Evolutionary conservation across 257 asterid species (phyloP).

Genomic region (Solanum rostratum): DNA sequence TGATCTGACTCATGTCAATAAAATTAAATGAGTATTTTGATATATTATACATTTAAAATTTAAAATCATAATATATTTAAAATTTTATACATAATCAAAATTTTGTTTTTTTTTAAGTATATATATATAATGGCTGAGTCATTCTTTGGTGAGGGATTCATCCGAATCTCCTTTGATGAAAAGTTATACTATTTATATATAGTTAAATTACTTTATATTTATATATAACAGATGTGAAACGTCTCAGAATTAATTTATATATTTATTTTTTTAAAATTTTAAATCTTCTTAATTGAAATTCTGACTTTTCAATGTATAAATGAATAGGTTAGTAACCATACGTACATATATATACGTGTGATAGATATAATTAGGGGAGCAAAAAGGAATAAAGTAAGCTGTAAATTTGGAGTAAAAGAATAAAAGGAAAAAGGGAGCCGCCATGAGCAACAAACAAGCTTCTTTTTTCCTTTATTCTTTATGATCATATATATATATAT

Average conservation of each 20-base stretch:
- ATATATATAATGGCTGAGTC: too few species aligned
- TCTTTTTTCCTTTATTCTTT: not conserved
- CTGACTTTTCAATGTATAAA: too few species aligned
- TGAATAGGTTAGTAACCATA: not conserved
- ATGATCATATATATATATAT: not conserved
- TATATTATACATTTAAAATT: not conserved
- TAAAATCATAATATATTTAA: not conserved
- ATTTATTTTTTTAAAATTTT: too few species aligned
- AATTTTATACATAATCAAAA: not conserved
- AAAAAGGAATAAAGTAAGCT: not conserved
- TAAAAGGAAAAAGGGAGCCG: conserved; percentile 26
- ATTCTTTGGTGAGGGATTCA: too few species aligned
- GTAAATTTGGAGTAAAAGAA: not conserved
- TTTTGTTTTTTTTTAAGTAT: not conserved
- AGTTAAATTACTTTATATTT: too few species aligned
- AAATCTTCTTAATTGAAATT: too few species aligned
- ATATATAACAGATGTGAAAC: too few species aligned
- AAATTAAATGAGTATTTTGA: not conserved
- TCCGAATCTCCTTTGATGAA: too few species aligned
- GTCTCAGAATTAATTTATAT: too few species aligned
- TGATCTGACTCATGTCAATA: not conserved
- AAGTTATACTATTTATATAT: too few species aligned
- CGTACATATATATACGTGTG: not conserved
- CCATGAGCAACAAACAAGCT: conserved; percentile 20
- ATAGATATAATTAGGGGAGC: not conserved